phyloP scores from a whole-genome alignment of 305 asterid species.

The Solanum chacoense region DNA sequence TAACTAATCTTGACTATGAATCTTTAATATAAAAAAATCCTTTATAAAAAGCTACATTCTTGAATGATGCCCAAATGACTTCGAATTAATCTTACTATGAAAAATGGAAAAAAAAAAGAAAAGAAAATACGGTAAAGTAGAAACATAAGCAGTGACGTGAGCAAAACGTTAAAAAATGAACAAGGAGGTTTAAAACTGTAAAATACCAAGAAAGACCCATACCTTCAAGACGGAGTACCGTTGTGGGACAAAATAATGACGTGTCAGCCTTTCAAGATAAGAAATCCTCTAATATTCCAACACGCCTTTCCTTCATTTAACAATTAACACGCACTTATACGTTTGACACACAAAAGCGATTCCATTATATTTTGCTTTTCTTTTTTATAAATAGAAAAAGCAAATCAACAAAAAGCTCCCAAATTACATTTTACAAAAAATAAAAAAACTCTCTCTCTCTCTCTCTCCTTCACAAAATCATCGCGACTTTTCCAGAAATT shows the following conservation, averaged over 20 bases:
- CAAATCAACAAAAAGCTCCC: background rate
- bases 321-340: background rate
- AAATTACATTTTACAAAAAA: background rate
- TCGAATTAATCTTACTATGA: no score
- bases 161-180: background rate
- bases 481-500: slow-evolving; percentile 1
- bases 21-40: background rate
- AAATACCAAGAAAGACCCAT: background rate
- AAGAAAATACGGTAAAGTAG: background rate
- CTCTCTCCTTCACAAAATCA: background rate
- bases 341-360: background rate
- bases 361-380: background rate
- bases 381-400: background rate
- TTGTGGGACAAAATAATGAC: slow-evolving; percentile 9
- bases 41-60: background rate
- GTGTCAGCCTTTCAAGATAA: slow-evolving; percentile 20
- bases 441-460: background rate
- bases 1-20: background rate
- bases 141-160: background rate
- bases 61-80: background rate
- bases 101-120: no score
- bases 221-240: slow-evolving; percentile 6
- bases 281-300: background rate
- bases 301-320: background rate
- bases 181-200: background rate